Base-by-base conservation (phyloP, 2,329 filamentous ascomycete genomes). In the Nemania serpens region DNA sequence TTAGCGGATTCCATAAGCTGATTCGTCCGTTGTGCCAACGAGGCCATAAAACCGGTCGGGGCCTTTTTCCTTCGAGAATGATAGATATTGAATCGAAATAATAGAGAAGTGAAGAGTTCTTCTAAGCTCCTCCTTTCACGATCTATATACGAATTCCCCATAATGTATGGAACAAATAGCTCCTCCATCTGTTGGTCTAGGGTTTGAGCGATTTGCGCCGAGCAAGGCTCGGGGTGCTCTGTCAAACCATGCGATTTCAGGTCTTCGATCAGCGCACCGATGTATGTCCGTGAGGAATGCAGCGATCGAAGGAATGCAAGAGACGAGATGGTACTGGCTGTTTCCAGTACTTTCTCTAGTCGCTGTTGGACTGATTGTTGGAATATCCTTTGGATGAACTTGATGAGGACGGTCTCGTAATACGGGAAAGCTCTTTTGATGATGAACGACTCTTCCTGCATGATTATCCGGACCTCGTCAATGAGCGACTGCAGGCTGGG, bases 341-440 rank as follows among this genome's bases (percentile, higher is more conserved):
- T 98, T 69, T 97, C 93, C 49, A 99, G 81, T 3, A 99, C 93
- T 86, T 96, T 91, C 74, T 99, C 95, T 10, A 99, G 82, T 13
- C 94, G 86, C 75, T 98, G 94, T 76, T 99, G 96, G 64, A 99
- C 93, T 1, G 94, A 98, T 76, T 99, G 95, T 73, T 99, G 95
- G 72, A 99, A 99, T 11, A 99, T 90, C 67, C 95, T 86, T 76
- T 99, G 95, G 53, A 99, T 84, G 70, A 99, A 99, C 69, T 94
- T 94, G 66, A 88, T 88, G 52, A 99, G 80, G 1, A 99, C 95
- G 61, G 94, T 93, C 70, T 99, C 95, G 69, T 96, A 94, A 75
- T 93, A 97, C 0, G 95, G 95, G 72, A 99, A 99, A 0, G 95
- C 94, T 53, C 93, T 87, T 75, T 95, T 96, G 75, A 99, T 98